Evolutionary conservation across 129 eudicot species (phyloP), one percentile per base, ranked within the genome.

Genomic region (Escallonia herrerae): DNA sequence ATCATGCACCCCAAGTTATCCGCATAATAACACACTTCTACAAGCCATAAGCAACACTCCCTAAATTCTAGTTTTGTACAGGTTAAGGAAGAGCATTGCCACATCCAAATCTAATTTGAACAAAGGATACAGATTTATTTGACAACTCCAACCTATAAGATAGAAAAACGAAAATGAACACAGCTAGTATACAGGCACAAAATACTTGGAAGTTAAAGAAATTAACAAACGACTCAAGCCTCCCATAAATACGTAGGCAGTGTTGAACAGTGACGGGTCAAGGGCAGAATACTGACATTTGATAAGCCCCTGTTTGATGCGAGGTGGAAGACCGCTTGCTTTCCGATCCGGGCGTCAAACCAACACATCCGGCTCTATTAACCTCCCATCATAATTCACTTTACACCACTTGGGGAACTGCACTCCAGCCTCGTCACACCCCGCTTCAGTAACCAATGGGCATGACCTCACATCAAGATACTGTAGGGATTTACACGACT

Each of bases 401-500:
- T 82, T 94, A 70, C 99, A 94, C 62, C 71, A 63, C 54, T 74
- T 80, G 3, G 95, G 95, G 71, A 89, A 86, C 80, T 72, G 79
- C 75, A 94, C 58, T 62, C 99, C 99, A 59, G 91, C 95, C 68
- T 86, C 93, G 13, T 82, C 88, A 55, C 96, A 84, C 5, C 78
- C 80, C 4, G 78, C 86, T 81, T 84, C 83, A 2, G 95, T 84
- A 40, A 89, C 77, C 59, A 71, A 82, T 15, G 95, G 96, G 60
- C 98, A 93, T 5, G 96, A 93, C 64, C 96, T 66, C 40, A 89
- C 87, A 69, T 94, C 99, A 46, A 94, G 84, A 75, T 84, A 94
- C 51, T 94, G 93, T 43, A 94, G 72, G 7, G 68, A 67, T 64
- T 70, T 82, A 46, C 99, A 94, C 0, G 80, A 82, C 68, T 77